Evolutionary conservation across 2,329 filamentous ascomycete species (phyloP), one percentile per base, ranked within the genome.

Genomic region (Bipolaris cookei): DNA sequence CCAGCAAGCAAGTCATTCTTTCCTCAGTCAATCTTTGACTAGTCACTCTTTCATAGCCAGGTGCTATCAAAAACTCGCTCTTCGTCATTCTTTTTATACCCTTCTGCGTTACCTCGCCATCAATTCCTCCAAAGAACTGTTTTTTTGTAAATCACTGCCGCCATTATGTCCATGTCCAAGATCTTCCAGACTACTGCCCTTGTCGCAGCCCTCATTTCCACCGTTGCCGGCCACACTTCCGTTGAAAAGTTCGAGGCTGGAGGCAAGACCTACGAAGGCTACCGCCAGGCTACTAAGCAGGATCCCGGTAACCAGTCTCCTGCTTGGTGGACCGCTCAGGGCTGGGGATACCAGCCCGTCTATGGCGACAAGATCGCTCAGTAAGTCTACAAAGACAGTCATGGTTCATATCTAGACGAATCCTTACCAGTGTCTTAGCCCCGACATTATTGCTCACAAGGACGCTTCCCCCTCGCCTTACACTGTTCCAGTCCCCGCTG

Each of bases 251-350:
- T 66, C 21, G 59, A 68, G 47, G 63, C 65, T 44, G 66, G 66
- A 41, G 70, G 70, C 34, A 60, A 68, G 45, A 71, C 69, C 39
- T 74, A 72, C 58, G 38, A 59, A 7, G 71, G 71, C 23, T 74
- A 66, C 61, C 62, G 63, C n/a, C 62, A 63, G 42, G 66, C 49
- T 10, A 62, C 60, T 46, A 74, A 71, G 62, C 35, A 57, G 10
- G 69, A 69, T 37, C 65, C 67, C 2, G 62, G 59, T 18, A 66
- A 67, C 53, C 47, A 68, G 45, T 73, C 70, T 3, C 71, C 71
- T 25, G 71, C 71, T 4, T 74, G 71, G 71, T 69, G 67, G 64
- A 74, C 71, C 43, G 63, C 64, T 54, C 71, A 73, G 46, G 70
- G 70, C 13, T 73, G 70, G 71, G 71, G 71, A 13, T 71, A 61